Percentiles rank a stretch among this genome's conserved stretches.
phyloP scores from a whole-genome alignment of 2,329 filamentous ascomycete species.

The Chaetomium sp. region DNA sequence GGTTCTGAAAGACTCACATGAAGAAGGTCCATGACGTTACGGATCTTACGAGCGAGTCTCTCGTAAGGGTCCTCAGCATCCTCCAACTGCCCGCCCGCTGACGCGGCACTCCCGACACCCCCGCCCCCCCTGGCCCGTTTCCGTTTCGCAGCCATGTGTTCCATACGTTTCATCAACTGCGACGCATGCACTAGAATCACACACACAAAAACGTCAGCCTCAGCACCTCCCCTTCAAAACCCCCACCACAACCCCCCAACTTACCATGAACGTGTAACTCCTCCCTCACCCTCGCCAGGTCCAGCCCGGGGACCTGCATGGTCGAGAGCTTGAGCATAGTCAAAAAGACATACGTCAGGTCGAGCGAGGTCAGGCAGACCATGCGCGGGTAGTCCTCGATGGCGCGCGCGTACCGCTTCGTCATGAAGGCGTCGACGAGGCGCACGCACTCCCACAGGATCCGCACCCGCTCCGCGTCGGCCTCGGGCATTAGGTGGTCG shows the following conservation, averaged over 20 bases:
- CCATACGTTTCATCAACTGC: constrained; percentile 39
- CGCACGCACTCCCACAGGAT: constrained; percentile 51
- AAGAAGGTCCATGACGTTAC: constrained; percentile 17
- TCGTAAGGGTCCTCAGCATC: constrained; percentile 24
- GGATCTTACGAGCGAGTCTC: constrained; percentile 29
- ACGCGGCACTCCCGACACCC: neutral
- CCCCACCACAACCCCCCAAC: neutral
- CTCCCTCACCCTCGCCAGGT: constrained; percentile 42
- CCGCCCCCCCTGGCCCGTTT: constrained; percentile 28
- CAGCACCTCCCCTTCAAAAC: neutral
- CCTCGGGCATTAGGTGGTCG: neutral
- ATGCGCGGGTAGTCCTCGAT: constrained; percentile 43
- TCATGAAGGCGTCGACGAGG: constrained; percentile 47
- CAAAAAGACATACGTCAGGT: constrained; percentile 52
- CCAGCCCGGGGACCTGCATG: constrained; percentile 51
- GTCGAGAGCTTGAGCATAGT: constrained; percentile 51
- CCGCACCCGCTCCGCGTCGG: constrained; percentile 45
- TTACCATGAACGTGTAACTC: constrained; percentile 42
- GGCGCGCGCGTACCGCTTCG: constrained; percentile 33
- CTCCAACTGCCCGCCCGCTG: constrained; percentile 23
- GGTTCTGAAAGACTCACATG: constrained; percentile 19
- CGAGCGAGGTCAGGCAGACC: constrained; percentile 49
- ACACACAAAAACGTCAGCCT: neutral
- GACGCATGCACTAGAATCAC: constrained; percentile 34
- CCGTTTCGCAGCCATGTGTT: constrained; percentile 37